Conservation (phyloP, 2,329 filamentous ascomycete species). For the Paraphaeosphaeria minitans region DNA sequence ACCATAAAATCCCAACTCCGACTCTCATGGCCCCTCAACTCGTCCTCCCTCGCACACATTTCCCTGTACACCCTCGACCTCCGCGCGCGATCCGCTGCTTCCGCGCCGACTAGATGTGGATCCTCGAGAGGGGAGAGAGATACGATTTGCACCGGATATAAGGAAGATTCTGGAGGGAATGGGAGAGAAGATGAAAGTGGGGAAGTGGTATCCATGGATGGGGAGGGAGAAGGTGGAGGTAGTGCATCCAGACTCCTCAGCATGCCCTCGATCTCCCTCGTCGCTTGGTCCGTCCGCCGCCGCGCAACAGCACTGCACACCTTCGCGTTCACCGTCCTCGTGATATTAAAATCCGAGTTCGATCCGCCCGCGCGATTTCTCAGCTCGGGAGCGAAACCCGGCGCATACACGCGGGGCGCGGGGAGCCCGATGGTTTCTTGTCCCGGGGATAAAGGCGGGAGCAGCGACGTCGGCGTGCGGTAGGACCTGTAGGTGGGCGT, state of each 20-base stretch:
- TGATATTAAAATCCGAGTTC: constrained; percentile 54
- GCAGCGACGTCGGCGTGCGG: constrained; percentile 30
- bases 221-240: constrained; percentile 11
- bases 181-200: constrained; percentile 9
- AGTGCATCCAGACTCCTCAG: constrained; percentile 25
- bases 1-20: constrained; percentile 50
- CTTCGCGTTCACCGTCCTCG: constrained; percentile 59
- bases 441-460: constrained; percentile 19
- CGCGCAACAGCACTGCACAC: constrained; percentile 69
- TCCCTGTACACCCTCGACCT: constrained; percentile 60
- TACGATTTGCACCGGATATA: constrained; percentile 24
- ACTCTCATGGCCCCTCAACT: constrained; percentile 38
- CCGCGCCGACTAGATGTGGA: constrained; percentile 69
- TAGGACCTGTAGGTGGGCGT: constrained; percentile 68
- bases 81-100: constrained; percentile 63
- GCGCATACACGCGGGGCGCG: constrained; percentile 14
- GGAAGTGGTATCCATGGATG: background rate
- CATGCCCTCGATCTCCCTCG: constrained; percentile 22
- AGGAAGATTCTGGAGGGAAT: constrained; percentile 16
- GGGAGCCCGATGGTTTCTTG: constrained; percentile 27
- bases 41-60: constrained; percentile 44
- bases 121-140: constrained; percentile 65
- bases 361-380: constrained; percentile 21
- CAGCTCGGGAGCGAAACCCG: constrained; percentile 34
- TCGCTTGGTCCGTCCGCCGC: constrained; percentile 57